Base-by-base conservation (phyloP, 2,329 filamentous ascomycete genomes). In the Plenodomus lindquistii region DNA sequence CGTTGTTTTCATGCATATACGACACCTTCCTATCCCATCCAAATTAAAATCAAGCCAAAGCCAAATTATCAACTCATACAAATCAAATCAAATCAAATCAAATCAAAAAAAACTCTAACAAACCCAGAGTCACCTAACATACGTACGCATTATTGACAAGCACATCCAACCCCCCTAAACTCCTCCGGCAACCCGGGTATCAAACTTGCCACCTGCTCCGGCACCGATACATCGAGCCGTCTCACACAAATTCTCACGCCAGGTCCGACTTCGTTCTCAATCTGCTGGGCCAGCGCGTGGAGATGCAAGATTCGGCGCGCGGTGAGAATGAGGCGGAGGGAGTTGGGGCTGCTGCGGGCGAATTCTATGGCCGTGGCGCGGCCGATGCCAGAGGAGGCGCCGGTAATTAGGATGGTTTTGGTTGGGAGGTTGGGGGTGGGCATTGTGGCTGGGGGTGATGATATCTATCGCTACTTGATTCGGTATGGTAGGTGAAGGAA, bases 361-460 rank as follows among this genome's bases (percentile, higher is more conserved):
- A 97, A 99, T 73, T 97, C 94, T 57, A 94, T 78, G n/a, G 93
- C 94, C 16, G 83, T 87, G 62, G 82, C 84, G 46, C 82, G 84
- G 19, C 94, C 94, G 73, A 99, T 97, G 54, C 94, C 94, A 17
- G 91, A 95, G 3, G 88, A 94, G 24, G 94, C 94, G 47, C 94
- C 94, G 4, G 94, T 97, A 55, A 99, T 83, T 48, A 97, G 75
- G 50, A 97, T 80, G 4, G 91, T 97, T 79, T 97, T 97, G 82
- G 91, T 91, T 66, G 87, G 82, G 52, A 99, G 89, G 77, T n/a
- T n/a, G n/a, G n/a, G n/a, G n/a, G n/a, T n/a, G n/a, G n/a, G n/a
- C n/a, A n/a, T n/a, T n/a, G n/a, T n/a, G n/a, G n/a, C n/a, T n/a
- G n/a, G n/a, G n/a, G n/a, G n/a, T n/a, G n/a, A n/a, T n/a, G n/a